phyloP scores from a whole-genome alignment of 139 green algal genomes.

The Volvox africanus region DNA sequence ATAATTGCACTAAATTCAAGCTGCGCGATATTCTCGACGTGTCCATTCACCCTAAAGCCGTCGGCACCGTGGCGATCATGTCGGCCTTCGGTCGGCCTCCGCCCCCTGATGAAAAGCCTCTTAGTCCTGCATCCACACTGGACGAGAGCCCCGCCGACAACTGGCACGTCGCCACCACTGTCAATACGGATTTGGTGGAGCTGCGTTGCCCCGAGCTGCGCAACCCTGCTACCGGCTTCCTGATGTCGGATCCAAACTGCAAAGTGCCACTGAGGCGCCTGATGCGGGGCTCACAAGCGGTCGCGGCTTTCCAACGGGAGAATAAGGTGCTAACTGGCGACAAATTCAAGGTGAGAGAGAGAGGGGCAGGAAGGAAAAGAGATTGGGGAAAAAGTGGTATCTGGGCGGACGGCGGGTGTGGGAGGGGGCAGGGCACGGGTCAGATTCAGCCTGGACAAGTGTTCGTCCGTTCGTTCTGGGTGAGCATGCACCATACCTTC shows the following conservation, averaged over 20 bases:
- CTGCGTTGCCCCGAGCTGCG: slow-evolving; percentile 17
- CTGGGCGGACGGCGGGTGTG: too few relatives aligned
- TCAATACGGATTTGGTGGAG: background rate
- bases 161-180: too few relatives aligned
- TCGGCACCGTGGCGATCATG: background rate
- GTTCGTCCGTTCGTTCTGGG: too few relatives aligned
- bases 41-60: background rate
- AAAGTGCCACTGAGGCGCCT: background rate
- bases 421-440: too few relatives aligned
- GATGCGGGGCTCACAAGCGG: background rate
- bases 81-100: background rate
- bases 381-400: too few relatives aligned
- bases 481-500: too few relatives aligned
- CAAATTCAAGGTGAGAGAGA: background rate
- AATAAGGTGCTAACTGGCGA: slow-evolving; percentile 1
- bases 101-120: too few relatives aligned
- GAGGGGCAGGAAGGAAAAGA: too few relatives aligned
- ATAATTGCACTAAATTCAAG: background rate
- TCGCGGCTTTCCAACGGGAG: background rate
- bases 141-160: too few relatives aligned
- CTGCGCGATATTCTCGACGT: background rate
- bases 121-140: too few relatives aligned
- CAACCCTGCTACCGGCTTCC: background rate
- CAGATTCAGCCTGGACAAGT: too few relatives aligned
- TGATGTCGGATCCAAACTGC: background rate